Conservation (phyloP, 352 stramenopile species). For the Globisporangium solare region DNA sequence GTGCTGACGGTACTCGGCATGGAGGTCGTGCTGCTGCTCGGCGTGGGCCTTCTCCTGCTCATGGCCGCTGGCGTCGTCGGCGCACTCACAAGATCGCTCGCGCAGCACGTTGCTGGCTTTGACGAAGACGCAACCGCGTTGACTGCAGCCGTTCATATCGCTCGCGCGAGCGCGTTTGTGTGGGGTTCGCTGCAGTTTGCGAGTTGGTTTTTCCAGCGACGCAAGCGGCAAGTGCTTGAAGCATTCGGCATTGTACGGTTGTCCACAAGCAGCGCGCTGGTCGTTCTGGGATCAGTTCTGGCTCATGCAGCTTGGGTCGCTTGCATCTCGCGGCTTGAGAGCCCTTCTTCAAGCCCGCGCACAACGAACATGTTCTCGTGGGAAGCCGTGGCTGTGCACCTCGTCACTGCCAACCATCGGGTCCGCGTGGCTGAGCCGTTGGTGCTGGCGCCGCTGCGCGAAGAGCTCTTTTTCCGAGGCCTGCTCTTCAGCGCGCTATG, state of each 20-base stretch:
- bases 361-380: constrained; percentile 19
- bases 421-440: constrained; percentile 21
- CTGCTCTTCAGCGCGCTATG: constrained; percentile 38
- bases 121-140: not conserved
- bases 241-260: not conserved
- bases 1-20: constrained; percentile 32
- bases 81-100: constrained; percentile 9
- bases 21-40: constrained; percentile 30
- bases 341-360: not conserved
- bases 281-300: not conserved
- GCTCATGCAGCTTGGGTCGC: not conserved
- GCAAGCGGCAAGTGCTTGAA: not conserved
- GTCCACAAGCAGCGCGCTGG: not conserved
- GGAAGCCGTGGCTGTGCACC: constrained; percentile 12
- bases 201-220: constrained; percentile 31
- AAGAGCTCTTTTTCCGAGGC: constrained; percentile 69
- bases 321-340: constrained; percentile 2
- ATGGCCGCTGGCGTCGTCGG: constrained; percentile 17
- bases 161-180: constrained; percentile 20
- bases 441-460: constrained; percentile 36
- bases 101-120: constrained; percentile 13
- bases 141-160: constrained; percentile 1
- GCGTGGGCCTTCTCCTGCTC: constrained; percentile 32
- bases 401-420: constrained; percentile 9
- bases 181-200: constrained; percentile 24